Evolutionary conservation across 1,284 basidiomycete genomes (phyloP), one percentile per base, ranked within the genome.

Genomic region (Waitea zeae): DNA sequence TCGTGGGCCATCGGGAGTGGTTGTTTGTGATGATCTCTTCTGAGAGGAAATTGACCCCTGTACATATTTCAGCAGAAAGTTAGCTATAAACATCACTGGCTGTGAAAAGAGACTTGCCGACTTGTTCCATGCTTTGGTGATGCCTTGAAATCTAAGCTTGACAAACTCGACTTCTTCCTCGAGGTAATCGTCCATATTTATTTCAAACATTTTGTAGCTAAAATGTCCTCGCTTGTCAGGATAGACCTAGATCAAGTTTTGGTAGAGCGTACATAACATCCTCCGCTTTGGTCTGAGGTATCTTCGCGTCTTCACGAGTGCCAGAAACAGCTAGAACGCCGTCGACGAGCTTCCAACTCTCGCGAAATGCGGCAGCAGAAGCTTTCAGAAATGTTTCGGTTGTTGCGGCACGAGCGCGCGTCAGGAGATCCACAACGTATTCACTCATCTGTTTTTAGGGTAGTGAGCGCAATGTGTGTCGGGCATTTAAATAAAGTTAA

Each of bases 141-240:
- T 80, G 1, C 56, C 58, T 33, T 86, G 78, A 39, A 97, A 73
- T 0, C 66, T 61, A 4, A 62, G 62, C 46, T 86, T 86, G 33
- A 88, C 67, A 47, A 70, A 74, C 38, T 93, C 88, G 4, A 81
- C 67, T 53, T 98, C 95, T 48, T 95, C 88, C 39, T 88, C 79
- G 2, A 98, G 73, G 48, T 98, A 98, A 46, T 95, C 92, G 49
- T 92, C 89, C 80, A 97, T 89, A 51, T 93, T 83, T 2, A 67
- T 59, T 52, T 95, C 90, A 49, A 95, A 98, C 84, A 96, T 92
- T 29, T 66, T 66, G 50, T 84, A 92, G 7, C 84, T 89, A 47
- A 17, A 19, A 33, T 42, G 4, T 1, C n/a, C n/a, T n/a, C n/a
- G n/a, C n/a, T n/a, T n/a, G n/a, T n/a, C n/a, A n/a, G n/a, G n/a